Percentiles rank a stretch among this genome's conserved stretches.
phyloP scores from a whole-genome alignment of 2,329 filamentous ascomycete species.

The Sporothrix protearum region DNA sequence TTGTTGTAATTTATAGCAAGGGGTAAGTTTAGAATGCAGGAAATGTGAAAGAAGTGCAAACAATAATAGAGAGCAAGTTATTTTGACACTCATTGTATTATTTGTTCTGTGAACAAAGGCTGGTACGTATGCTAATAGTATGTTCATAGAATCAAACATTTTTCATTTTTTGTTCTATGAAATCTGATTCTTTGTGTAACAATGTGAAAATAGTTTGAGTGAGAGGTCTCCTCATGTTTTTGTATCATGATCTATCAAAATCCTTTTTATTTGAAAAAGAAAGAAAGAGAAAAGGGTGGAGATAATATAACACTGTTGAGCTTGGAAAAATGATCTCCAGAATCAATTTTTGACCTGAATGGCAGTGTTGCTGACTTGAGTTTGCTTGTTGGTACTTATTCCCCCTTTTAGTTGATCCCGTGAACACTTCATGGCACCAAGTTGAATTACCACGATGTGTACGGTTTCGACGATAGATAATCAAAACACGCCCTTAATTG shows the following conservation, averaged over 20 bases:
- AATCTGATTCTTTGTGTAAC: neutral
- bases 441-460: neutral
- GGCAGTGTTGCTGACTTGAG: neutral
- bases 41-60: neutral
- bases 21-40: neutral
- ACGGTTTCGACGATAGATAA: neutral
- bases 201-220: neutral
- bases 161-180: neutral
- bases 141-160: neutral
- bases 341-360: too few species aligned
- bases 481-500: neutral
- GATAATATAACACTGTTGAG: too few species aligned
- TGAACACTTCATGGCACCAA: neutral
- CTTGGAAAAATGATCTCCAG: too few species aligned
- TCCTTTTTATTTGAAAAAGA: too few species aligned
- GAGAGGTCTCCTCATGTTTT: neutral
- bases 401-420: neutral
- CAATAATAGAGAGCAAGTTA: neutral
- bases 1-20: neutral
- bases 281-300: too few species aligned
- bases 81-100: constrained; percentile 43
- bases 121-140: neutral
- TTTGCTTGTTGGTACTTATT: neutral
- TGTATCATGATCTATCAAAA: too few species aligned
- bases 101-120: constrained; percentile 39